Evolutionary conservation across 208 protist species (phyloP), one percentile per base, ranked within the genome.

Genomic region (Acanthamoeba triangularis): DNA sequence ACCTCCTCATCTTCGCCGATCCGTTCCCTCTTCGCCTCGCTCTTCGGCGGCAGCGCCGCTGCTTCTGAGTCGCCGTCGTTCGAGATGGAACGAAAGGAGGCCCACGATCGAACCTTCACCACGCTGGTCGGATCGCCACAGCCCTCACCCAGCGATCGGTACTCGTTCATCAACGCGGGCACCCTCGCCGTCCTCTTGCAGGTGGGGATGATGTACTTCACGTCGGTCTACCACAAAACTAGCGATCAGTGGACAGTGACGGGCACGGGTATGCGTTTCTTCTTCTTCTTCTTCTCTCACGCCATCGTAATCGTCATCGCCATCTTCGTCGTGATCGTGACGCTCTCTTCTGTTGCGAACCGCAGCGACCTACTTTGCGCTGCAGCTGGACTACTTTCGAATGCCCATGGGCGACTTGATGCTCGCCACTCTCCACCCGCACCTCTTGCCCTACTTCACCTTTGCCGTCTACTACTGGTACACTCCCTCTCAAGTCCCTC

Each of bases 361-460:
- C 41, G 16, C 52, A 88, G 93, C 93, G 28, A 95, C 93, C 54
- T 95, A 72, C 93, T 95, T 65, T 47, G 93, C 93, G 37, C 76
- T 95, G 25, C 72, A 95, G 93, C 76, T 95, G 54, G 93, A 95
- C 52, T 95, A 90, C 76, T 95, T 95, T 23, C 72, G 93, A 5
- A 95, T 54, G 93, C 93, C 93, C 25, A 18, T 95, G 76, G 93
- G 13, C 33, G 93, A 87, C 59, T 10, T 95, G 37, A 30, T 95
- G 76, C 44, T 95, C 28, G 41, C 23, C 28, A 20, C 44, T 5
- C 30, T 95, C 10, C 93, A 87, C 47, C 74, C 69, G 35, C 28
- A 35, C 37, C 16, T 61, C 6, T 56, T 95, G 37, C 93, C 74
- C 30, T 90, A 59, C 54, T 90, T 95, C 52, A 95, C 93, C 8